Base-by-base conservation (phyloP, 129 eudicot genomes). In the Apium graveolens region DNA sequence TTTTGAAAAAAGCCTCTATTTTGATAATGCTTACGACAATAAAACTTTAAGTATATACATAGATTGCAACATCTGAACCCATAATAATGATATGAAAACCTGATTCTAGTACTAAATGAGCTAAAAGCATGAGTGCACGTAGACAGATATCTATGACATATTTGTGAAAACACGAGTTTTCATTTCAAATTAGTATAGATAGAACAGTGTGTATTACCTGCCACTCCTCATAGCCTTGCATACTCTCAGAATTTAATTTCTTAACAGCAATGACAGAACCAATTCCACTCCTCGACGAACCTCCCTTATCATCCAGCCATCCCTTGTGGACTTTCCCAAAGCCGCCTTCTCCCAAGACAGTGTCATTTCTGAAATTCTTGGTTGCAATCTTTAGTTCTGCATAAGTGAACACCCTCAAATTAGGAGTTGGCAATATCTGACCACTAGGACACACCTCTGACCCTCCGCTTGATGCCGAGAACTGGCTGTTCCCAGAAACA, bases 301-400 rank as follows among this genome's bases (percentile, higher is more conserved):
- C 39, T 7, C 79, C 78, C 65, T 76, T 90, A 31, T 86, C 87
- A 46, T 91, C 93, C 74, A 91, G 88, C 91, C 90, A 91, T 7
- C 98, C 98, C 83, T 91, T 94, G 84, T 91, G 88, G 66, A 94
- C 98, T 79, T 88, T 94, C 20, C 98, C 98, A 49, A 94, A 94
- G 21, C 98, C 98, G 69, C 98, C 98, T 80, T 94, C 98, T 31
- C 98, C 98, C 72, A 94, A 80, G 65, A 94, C 80, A 0, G 97
- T 87, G 69, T 94, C 98, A 71, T 48, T 80, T 81, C 91, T 81
- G 73, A 94, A 94, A 80, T 91, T 91, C 77, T 86, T 91, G 1
- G 98, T 90, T 17, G 98, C 98, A 24, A 86, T 68, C 81, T 83
- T 91, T 37, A 94, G 89, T 70, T 94, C 98, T 21, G 85, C 60